phyloP scores from a whole-genome alignment of 148 eudicot species.

The Chenopodium album region DNA sequence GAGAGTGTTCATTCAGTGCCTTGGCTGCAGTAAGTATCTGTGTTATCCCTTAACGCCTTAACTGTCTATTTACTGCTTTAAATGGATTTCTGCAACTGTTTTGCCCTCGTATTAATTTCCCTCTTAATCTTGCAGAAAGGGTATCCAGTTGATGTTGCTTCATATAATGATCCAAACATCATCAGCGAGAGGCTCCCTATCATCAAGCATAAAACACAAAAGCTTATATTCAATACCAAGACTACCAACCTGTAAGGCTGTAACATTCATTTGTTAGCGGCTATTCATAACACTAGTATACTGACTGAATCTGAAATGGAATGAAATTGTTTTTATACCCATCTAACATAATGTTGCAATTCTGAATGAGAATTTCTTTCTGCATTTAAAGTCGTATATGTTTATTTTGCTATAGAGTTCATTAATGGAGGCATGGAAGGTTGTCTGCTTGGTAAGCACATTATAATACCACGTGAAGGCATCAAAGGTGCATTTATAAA shows the following conservation, averaged over 20 bases:
- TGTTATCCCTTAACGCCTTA: neutral
- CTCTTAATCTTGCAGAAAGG: constrained; percentile 69
- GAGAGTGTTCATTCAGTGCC: constrained; percentile 67
- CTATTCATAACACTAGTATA: constrained; percentile 16
- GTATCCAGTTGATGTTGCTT: constrained; percentile 69
- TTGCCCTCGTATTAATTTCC: neutral
- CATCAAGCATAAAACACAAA: constrained; percentile 68
- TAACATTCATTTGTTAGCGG: constrained; percentile 17
- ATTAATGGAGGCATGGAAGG: neutral
- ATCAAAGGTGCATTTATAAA: neutral
- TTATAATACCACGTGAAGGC: neutral
- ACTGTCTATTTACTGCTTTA: constrained; percentile 1
- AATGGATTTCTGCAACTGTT: neutral
- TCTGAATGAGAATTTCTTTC: neutral
- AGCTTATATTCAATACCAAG: constrained; percentile 54
- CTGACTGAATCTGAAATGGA: constrained; percentile 3
- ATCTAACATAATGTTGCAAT: constrained; percentile 7
- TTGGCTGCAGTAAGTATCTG: constrained; percentile 64
- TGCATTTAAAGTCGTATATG: neutral
- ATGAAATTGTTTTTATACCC: constrained; percentile 9
- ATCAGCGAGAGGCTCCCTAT: constrained; percentile 78
- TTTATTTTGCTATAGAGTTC: neutral
- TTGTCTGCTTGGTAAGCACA: neutral
- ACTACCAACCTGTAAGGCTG: constrained; percentile 40
- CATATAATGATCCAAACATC: constrained; percentile 79